These are phyloP conservation scores for Rhizoctonia solani DNA, from an alignment of 1,284 basidiomycete genomes.

Conservation along the genomic window DNA sequence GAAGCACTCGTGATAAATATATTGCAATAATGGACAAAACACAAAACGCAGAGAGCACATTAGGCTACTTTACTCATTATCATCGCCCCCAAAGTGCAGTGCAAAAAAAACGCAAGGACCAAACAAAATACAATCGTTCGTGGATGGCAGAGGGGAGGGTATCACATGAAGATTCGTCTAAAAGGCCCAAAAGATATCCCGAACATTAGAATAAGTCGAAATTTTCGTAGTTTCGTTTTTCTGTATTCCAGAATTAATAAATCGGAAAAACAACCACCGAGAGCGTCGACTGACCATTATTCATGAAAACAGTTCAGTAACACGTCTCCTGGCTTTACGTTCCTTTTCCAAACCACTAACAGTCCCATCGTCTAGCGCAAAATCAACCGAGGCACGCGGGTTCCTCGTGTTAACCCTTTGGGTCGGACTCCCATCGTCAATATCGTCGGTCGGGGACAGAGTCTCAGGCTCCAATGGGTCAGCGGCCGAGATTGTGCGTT, in stretches of 20 bases:
- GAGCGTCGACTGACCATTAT: not conserved
- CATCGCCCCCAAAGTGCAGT: not conserved
- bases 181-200: not conserved
- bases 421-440: not conserved
- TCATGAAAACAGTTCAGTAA: slow-evolving; percentile 33
- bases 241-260: not conserved
- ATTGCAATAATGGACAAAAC: slow-evolving; percentile 30
- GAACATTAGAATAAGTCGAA: not conserved
- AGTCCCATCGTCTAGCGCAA: slow-evolving; percentile 22
- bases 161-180: not conserved
- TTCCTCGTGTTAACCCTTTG: slow-evolving; percentile 17
- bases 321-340: slow-evolving; percentile 9
- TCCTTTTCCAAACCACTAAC: slow-evolving; percentile 11
- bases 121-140: slow-evolving; percentile 30
- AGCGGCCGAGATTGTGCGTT: slow-evolving; percentile 30
- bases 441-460: not conserved
- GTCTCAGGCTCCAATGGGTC: slow-evolving; percentile 29
- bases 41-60: not conserved
- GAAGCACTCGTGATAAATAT: slow-evolving; percentile 14
- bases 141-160: not conserved
- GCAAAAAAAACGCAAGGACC: not conserved
- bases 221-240: not conserved
- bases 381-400: slow-evolving; percentile 22
- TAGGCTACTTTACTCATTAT: slow-evolving; percentile 27
- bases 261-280: not conserved